Base-by-base conservation (phyloP, 75 land plant species). In the Ceratopteris richardii region DNA sequence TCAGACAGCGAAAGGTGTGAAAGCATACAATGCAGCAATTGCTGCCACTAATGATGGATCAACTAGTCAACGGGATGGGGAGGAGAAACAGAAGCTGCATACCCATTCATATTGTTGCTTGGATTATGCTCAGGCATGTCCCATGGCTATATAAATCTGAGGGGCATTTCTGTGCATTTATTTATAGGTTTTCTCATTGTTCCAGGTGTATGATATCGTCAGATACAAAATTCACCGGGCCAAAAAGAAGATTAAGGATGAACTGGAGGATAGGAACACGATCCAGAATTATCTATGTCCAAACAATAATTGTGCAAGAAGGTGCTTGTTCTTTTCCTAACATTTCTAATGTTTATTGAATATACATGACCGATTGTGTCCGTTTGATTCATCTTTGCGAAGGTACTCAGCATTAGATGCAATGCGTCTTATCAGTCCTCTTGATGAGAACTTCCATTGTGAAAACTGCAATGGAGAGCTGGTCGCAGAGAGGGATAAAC, bases 91-190 rank as follows among this genome's bases (percentile, higher is more conserved):
- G 28, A 93, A 93, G 73, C 42, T 82, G 68, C 98, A 88, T 54
- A 80, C 85, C 11, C 95, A 88, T 55, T 93, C 98, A 41, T 93
- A 93, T 56, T 93, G 98, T 77, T 93, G 96, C 44, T 50, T 93
- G 40, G 98, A 93, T 66, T 93, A 93, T 77, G 82, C 98, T 24
- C 97, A 91, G 97, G 96, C n/a, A n/a, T n/a, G n/a, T n/a, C n/a
- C n/a, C n/a, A 58, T 26, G 47, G 12, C 13, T 30, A n/a, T n/a
- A n/a, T n/a, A n/a, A n/a, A n/a, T n/a, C n/a, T 90, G 31, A 4
- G 23, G 14, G 57, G 1, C 2, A 21, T 60, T 20, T 16, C 57
- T 26, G 28, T 39, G 17, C 23, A 39, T 11, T 54, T 24, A 62
- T 55, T 23, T 61, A 13, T n/a, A n/a, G 17, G 19, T 17, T 4